Conservation (phyloP, 805 yeast genomes). For the Middelhovenomyces tepae region DNA sequence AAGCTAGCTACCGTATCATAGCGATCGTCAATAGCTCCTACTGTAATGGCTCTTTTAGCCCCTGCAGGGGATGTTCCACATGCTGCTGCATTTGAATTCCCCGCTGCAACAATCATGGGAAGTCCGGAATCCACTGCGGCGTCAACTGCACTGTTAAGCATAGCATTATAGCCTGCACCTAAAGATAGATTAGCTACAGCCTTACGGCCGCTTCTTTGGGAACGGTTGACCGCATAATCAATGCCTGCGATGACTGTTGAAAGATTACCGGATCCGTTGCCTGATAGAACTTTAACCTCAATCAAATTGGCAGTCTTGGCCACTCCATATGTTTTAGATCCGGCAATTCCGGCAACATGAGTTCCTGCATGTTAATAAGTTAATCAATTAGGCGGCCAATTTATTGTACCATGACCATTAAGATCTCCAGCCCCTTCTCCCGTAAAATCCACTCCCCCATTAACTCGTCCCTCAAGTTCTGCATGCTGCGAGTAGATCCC, state of each 20-base stretch:
- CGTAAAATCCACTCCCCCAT: constrained; percentile 39
- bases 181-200: constrained; percentile 72
- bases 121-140: constrained; percentile 70
- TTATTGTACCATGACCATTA: constrained; percentile 63
- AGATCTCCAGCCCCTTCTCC: constrained; percentile 48
- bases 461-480: constrained; percentile 38
- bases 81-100: constrained; percentile 69
- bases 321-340: constrained; percentile 72
- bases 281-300: constrained; percentile 68
- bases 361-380: constrained; percentile 33
- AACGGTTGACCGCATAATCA: constrained; percentile 27
- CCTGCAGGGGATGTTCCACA: constrained; percentile 81
- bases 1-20: constrained; percentile 63
- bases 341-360: constrained; percentile 85
- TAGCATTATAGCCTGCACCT: constrained; percentile 60
- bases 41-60: constrained; percentile 62
- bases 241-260: constrained; percentile 30
- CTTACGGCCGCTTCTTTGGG: constrained; percentile 27
- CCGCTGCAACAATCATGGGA: constrained; percentile 56
- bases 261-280: constrained; percentile 54
- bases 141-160: constrained; percentile 65
- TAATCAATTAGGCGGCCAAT: neutral
- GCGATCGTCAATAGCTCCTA: constrained; percentile 79
- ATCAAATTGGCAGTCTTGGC: constrained; percentile 59
- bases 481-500: constrained; percentile 44